Conservation (phyloP, 257 asterid genomes). For the Ballota nigra region DNA sequence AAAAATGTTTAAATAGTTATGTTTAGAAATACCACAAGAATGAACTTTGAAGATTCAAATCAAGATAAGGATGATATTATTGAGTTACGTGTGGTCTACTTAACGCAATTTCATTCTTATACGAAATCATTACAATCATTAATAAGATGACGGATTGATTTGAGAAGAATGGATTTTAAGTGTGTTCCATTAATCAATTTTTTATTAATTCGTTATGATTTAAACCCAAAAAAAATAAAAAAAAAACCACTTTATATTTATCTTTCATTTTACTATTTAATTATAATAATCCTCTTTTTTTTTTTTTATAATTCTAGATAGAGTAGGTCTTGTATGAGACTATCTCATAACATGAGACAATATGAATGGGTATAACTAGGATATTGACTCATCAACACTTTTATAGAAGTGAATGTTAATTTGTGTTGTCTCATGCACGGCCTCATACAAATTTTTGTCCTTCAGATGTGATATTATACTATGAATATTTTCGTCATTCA, state of each 20-base stretch:
- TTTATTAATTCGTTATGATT: background rate
- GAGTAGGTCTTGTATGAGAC: too few species aligned
- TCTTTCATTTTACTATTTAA: background rate
- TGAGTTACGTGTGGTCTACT: conserved; percentile 2
- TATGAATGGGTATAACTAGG: too few species aligned
- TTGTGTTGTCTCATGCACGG: too few species aligned
- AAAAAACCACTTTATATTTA: too few species aligned
- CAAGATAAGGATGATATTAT: background rate
- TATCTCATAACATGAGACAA: too few species aligned
- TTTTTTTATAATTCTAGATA: too few species aligned
- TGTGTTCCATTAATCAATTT: background rate
- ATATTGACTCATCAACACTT: too few species aligned
- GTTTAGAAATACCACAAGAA: background rate
- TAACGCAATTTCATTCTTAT: background rate
- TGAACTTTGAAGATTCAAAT: background rate
- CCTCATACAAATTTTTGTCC: too few species aligned
- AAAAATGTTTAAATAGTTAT: too few species aligned
- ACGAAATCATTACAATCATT: background rate
- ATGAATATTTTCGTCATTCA: background rate
- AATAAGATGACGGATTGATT: background rate
- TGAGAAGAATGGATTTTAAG: background rate
- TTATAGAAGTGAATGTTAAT: too few species aligned
- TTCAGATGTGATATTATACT: background rate
- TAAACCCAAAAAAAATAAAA: too few species aligned
- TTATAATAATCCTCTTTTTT: too few species aligned